Percentiles rank a stretch among this genome's conserved stretches.
Conservation (phyloP, 352 stramenopile genomes). For the Phytophthora sp. region DNA sequence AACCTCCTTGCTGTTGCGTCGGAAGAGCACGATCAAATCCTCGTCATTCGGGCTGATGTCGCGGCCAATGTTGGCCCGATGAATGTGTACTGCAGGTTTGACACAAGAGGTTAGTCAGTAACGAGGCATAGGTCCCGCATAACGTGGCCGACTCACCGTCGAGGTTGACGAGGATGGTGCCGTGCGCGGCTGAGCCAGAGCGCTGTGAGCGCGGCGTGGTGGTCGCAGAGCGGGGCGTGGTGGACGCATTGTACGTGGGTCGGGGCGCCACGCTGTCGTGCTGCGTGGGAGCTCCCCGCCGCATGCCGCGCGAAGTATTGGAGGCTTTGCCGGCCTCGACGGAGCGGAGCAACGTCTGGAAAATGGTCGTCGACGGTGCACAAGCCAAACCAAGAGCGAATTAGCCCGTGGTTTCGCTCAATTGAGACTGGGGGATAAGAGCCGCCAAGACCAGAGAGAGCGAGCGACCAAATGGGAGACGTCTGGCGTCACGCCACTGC, state of each 20-base stretch:
- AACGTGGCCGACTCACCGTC: slow-evolving; percentile 45
- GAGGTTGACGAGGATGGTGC: slow-evolving; percentile 76
- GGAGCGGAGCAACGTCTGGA: slow-evolving; percentile 25
- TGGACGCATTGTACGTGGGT: slow-evolving; percentile 27
- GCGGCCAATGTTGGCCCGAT: slow-evolving; percentile 73
- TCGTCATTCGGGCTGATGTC: slow-evolving; percentile 78
- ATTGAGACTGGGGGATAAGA: slow-evolving; percentile 35
- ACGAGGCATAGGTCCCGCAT: neutral
- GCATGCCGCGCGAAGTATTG: slow-evolving; percentile 34
- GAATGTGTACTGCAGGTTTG: slow-evolving; percentile 55
- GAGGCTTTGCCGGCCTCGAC: slow-evolving; percentile 26
- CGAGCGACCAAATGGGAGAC: slow-evolving; percentile 21
- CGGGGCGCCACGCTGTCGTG: slow-evolving; percentile 31
- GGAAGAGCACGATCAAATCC: slow-evolving; percentile 83
- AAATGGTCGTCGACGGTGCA: slow-evolving; percentile 21
- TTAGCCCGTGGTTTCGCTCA: slow-evolving; percentile 17
- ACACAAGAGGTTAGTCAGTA: neutral
- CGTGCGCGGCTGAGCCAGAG: slow-evolving; percentile 29
- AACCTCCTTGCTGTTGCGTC: slow-evolving; percentile 82
- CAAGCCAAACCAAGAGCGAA: too few species aligned
- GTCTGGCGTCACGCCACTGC: slow-evolving; percentile 7
- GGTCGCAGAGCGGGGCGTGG: slow-evolving; percentile 21
- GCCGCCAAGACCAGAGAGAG: slow-evolving; percentile 18
- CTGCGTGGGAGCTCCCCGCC: slow-evolving; percentile 30
- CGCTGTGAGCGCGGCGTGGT: slow-evolving; percentile 34